Conservation (phyloP, 106 monocot genomes). For the Apostasia ramifera region DNA sequence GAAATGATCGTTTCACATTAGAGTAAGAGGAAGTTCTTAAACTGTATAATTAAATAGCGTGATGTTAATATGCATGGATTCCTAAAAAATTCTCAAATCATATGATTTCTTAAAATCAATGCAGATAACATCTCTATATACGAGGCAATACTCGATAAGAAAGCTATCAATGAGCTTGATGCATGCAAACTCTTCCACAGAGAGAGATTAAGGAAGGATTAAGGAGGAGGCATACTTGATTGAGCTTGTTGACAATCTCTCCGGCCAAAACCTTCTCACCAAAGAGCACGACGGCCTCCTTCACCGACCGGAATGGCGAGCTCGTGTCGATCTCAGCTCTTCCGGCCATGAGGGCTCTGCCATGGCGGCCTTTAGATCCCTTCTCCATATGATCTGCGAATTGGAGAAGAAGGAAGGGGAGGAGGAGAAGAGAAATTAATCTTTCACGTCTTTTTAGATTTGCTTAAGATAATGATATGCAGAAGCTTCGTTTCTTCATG, state of each 20-base stretch:
- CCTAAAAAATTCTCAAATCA: not conserved
- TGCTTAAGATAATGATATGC: conserved; percentile 18
- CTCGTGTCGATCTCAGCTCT: conserved; percentile 67
- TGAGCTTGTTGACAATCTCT: conserved; percentile 34
- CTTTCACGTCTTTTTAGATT: not conserved
- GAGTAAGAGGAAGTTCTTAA: not conserved
- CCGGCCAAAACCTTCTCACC: conserved; percentile 52
- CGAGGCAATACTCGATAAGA: not conserved
- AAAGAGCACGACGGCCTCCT: conserved; percentile 65
- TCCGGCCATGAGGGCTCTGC: not conserved
- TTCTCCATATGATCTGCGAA: conserved; percentile 8
- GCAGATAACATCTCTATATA: not conserved
- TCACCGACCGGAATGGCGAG: conserved; percentile 63
- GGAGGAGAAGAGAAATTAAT: not conserved
- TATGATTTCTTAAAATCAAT: not conserved
- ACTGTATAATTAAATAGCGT: not conserved
- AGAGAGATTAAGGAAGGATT: not conserved
- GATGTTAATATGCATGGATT: not conserved
- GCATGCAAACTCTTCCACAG: not conserved
- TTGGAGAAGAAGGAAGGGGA: not conserved
- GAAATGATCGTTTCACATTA: too few species aligned
- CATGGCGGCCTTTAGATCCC: not conserved
- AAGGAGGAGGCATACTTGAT: conserved; percentile 16
- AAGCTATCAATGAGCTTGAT: not conserved
- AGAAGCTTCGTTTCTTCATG: conserved; percentile 39